Evolutionary conservation across 495 filamentous ascomycete genomes (phyloP).

Genomic region (Daldinia loculata): DNA sequence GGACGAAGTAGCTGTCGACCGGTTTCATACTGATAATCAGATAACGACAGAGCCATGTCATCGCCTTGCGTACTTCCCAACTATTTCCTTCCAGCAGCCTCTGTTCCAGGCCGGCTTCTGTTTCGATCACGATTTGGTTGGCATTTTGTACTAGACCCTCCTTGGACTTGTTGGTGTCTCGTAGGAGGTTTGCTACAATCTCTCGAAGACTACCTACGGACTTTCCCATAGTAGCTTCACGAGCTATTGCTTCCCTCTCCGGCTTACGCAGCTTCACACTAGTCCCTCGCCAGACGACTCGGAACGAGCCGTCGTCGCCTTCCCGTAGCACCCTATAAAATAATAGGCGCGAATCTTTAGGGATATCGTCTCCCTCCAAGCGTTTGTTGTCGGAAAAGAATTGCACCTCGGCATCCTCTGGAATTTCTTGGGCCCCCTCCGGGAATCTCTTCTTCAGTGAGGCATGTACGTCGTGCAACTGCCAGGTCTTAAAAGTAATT

Average conservation of each 20-base stretch:
- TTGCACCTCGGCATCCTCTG: conserved; percentile 25
- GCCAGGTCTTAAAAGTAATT: conserved; percentile 11
- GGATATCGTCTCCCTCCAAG: conserved; percentile 24
- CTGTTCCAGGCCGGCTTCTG: conserved; percentile 44
- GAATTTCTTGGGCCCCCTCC: conserved; percentile 5
- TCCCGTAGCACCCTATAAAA: conserved; percentile 23
- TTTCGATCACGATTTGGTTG: conserved; percentile 45
- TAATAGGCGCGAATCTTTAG: not conserved
- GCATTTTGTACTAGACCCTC: conserved; percentile 14
- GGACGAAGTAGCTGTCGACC: conserved; percentile 35
- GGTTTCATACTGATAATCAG: conserved; percentile 42
- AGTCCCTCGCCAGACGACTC: conserved; percentile 14
- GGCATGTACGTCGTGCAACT: conserved; percentile 4
- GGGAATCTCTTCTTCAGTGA: conserved; percentile 22
- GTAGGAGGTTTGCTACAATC: conserved; percentile 17
- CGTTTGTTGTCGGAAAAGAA: conserved; percentile 23
- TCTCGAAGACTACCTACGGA: conserved; percentile 34
- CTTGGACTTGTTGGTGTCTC: not conserved
- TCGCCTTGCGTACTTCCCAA: conserved; percentile 46
- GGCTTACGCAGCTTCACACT: conserved; percentile 16
- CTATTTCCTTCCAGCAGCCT: conserved; percentile 45
- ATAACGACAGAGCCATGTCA: conserved; percentile 49
- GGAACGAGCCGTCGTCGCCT: conserved; percentile 26
- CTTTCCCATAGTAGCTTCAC: conserved; percentile 18
- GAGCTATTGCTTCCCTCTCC: conserved; percentile 17